phyloP scores from a whole-genome alignment of 345 rosid species.

The Arabis alpina region DNA sequence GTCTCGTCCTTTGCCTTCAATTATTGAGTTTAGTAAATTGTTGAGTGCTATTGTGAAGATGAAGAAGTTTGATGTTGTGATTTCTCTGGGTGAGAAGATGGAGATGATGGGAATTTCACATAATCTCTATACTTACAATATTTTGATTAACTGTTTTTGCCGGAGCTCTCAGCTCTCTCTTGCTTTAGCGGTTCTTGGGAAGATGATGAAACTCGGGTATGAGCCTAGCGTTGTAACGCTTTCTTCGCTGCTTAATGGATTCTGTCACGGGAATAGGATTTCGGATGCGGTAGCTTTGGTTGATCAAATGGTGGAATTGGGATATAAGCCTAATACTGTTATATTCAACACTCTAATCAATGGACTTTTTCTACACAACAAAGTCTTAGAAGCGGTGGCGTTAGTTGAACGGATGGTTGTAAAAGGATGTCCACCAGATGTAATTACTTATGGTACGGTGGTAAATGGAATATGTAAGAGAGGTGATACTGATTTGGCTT shows the following conservation, averaged over 20 bases:
- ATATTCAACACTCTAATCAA: background rate
- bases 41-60: background rate
- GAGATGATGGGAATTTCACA: background rate
- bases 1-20: background rate
- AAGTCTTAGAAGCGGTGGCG: background rate
- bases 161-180: background rate
- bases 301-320: conserved; percentile 3
- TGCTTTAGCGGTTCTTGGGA: background rate
- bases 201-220: background rate
- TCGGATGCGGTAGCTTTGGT: rapidly evolving
- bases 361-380: conserved; percentile 19
- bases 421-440: background rate
- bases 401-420: rapidly evolving
- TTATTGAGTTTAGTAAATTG: background rate
- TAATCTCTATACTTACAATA: background rate
- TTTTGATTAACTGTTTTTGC: background rate
- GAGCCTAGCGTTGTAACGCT: background rate
- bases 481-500: no score
- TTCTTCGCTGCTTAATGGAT: rapidly evolving
- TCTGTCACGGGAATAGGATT: background rate
- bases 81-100: background rate
- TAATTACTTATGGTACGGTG: background rate
- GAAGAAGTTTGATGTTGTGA: background rate
- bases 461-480: background rate
- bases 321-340: rapidly evolving